Evolutionary conservation across 2,329 filamentous ascomycete species (phyloP), one percentile per base, ranked within the genome.

Genomic region (Cladophialophora bantiana): DNA sequence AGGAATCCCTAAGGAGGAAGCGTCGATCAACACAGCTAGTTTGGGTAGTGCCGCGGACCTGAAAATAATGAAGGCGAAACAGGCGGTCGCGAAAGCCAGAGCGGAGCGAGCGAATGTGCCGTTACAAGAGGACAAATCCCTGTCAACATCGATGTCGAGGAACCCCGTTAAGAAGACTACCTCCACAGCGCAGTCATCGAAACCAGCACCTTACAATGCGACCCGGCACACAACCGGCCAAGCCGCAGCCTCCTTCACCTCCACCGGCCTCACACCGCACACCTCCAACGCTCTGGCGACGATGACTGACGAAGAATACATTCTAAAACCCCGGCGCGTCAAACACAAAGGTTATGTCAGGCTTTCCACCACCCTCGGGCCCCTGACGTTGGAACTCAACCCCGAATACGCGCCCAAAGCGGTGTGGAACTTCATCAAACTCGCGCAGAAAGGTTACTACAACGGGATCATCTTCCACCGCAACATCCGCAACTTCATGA

Each of bases 401-500:
- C 92, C 95, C 1, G 95, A 99, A 76, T 91, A 90, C 63, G 94
- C 95, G 2, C 95, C 95, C 0, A 91, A 91, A 73, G 93, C 95
- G 0, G 95, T 98, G 1, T 99, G 94, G 93, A 99, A 99, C 78
- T 99, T 99, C 75, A 87, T 96, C 60, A 89, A 91, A 64, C 83
- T 99, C 4, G 88, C 93, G 1, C 91, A 97, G 75, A 92, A 90
- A 71, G 94, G 94, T 0, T 97, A 97, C 79, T 99, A 98, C 81
- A 88, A 88, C 59, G 71, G 87, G 70, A 89, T 97, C 1, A 79
- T 85, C 12, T 99, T 99, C 76, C 95, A 99, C 78, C 89, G 95
- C 69, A 97, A 96, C 77, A 97, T 99, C 73, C 89, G 89, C 65
- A 92, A 91, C 73, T 99, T 99, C 77, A 99, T 99, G 95, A 92